Evolutionary conservation across 345 rosid species (phyloP), one percentile per base, ranked within the genome.

Genomic region (Linum lewisii): DNA sequence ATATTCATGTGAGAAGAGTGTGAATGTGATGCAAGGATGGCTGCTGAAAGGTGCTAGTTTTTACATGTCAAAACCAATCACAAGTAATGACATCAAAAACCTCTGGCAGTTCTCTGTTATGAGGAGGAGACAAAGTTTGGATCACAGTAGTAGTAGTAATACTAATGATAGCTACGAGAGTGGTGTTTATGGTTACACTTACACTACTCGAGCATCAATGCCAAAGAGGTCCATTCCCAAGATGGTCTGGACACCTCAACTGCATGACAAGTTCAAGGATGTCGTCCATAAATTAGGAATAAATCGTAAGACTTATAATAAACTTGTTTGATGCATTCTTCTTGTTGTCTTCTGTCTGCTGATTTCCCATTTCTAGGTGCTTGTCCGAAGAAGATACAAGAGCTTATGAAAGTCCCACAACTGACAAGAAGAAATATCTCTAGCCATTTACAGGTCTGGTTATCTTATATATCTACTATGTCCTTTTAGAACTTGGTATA

Each of bases 391-490:
- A 66, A 74, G 65, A 79, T 79, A 60, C 79, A 78, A 47, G 25
- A 60, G 65, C 63, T 51, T 55, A 80, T 83, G 84, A 76, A 73
- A 54, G 79, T 77, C 26, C 73, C 75, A 2, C 79, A 73, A 23
- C 70, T 79, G 15, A 80, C 15, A 60, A 76, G 68, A 58, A 66
- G 61, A 63, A 59, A 72, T 23, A 55, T 83, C 63, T 74, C 79
- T 14, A 78, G 82, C 72, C 83, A 80, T 63, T 65, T 80, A 59
- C 82, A 79, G 84, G 88, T 82, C 64, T 59, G 65, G 67, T 22
- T 16, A 24, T 56, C 18, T 1, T 8, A n/a, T n/a, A n/a, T n/a
- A n/a, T n/a, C n/a, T n/a, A n/a, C n/a, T n/a, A n/a, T n/a, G n/a
- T n/a, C n/a, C n/a, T n/a, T n/a, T n/a, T n/a, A n/a, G n/a, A n/a